Evolutionary conservation across 495 filamentous ascomycete species (phyloP).

Genomic region (Elasticomyces elasticus): DNA sequence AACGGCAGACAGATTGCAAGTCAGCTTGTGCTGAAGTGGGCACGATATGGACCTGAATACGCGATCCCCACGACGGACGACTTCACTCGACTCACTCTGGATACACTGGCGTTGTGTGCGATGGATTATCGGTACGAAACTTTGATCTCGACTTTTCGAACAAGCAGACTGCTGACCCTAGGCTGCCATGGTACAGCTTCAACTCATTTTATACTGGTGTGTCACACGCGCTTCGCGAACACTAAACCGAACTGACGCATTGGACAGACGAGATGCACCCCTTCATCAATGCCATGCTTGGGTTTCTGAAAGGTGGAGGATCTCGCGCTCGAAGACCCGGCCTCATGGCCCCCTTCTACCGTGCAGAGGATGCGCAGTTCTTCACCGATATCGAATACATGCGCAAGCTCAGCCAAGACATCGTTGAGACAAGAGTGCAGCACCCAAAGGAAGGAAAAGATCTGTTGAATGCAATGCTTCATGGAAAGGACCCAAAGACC

Average conservation of each 20-base stretch:
- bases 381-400: conserved; percentile 24
- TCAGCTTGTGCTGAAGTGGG: conserved; percentile 23
- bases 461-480: conserved; percentile 27
- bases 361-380: conserved; percentile 19
- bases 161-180: neutral
- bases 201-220: conserved; percentile 25
- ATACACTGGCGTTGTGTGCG: conserved; percentile 27
- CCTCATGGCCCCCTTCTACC: conserved; percentile 20
- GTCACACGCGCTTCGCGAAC: neutral
- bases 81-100: conserved; percentile 28
- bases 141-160: neutral
- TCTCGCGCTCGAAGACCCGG: conserved; percentile 15
- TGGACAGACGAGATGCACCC: conserved; percentile 18
- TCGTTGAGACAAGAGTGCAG: conserved; percentile 17
- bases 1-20: conserved; percentile 8
- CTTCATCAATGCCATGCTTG: conserved; percentile 20
- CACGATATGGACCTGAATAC: conserved; percentile 23
- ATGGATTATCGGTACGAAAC: conserved; percentile 25
- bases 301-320: conserved; percentile 22
- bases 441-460: conserved; percentile 27
- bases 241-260: neutral
- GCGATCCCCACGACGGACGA: conserved; percentile 25
- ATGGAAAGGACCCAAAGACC: conserved; percentile 26
- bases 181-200: conserved; percentile 7
- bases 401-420: conserved; percentile 21